Percentiles rank a stretch among this genome's conserved stretches.
Conservation (phyloP, 164 flowering plant genomes). For the grape (Vitis vinifera) region DNA sequence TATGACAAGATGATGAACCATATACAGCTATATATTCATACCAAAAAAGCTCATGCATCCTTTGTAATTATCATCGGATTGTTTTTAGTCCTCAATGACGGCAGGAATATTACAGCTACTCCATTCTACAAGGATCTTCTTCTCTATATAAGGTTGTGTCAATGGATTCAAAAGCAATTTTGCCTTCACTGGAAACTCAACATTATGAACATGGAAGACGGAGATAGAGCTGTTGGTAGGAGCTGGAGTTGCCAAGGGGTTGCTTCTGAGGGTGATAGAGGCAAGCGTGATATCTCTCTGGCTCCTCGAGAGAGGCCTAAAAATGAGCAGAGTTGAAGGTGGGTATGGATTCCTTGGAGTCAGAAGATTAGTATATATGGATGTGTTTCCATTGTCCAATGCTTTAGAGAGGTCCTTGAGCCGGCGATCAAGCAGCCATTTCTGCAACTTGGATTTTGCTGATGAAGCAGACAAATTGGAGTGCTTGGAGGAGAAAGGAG, state of each 20-base stretch:
- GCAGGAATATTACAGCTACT: too few species aligned
- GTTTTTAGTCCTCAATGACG: too few species aligned
- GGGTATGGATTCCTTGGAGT: constrained; percentile 10
- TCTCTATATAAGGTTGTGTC: too few species aligned
- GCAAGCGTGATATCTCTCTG: not conserved
- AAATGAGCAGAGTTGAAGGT: not conserved
- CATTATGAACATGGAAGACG: too few species aligned
- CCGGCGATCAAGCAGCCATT: constrained; percentile 45
- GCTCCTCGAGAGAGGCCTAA: not conserved
- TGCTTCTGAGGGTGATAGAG: constrained; percentile 18
- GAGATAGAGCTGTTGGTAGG: too few species aligned
- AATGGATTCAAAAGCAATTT: too few species aligned
- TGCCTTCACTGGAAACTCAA: too few species aligned
- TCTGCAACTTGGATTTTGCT: constrained; percentile 40
- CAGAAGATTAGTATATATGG: not conserved
- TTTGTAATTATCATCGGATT: too few species aligned
- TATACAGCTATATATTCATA: too few species aligned
- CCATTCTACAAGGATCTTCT: too few species aligned
- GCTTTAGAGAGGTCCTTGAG: constrained; percentile 19
- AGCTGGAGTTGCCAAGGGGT: constrained; percentile 20
- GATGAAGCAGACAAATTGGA: constrained; percentile 13
- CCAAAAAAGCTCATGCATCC: too few species aligned
- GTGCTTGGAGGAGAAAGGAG: constrained; percentile 15
- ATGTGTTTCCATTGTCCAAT: constrained; percentile 12
- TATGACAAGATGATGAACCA: too few species aligned